Base-by-base conservation (phyloP, 73 alveolate species). In the Strombidium stylifer region DNA sequence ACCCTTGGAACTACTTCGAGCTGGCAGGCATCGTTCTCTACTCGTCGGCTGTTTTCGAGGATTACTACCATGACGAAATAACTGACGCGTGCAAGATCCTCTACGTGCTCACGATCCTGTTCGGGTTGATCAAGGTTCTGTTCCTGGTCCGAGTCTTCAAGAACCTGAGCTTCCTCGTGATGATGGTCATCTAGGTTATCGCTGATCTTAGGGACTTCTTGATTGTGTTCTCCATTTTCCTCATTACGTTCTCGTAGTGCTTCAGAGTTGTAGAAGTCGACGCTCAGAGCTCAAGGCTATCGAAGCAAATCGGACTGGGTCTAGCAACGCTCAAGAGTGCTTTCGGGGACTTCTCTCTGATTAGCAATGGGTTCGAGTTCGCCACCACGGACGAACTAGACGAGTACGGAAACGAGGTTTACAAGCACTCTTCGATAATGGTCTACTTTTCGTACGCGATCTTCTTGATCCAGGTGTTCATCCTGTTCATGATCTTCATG, bases 401-500 rank as follows among this genome's bases (percentile, higher is more conserved):
- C n/a, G n/a, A n/a, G n/a, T n/a, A n/a, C n/a, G n/a, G n/a, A n/a
- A n/a, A n/a, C n/a, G n/a, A n/a, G n/a, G n/a, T n/a, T n/a, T n/a
- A n/a, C n/a, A n/a, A n/a, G n/a, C n/a, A n/a, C n/a, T n/a, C n/a
- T n/a, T n/a, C n/a, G n/a, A n/a, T n/a, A n/a, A n/a, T n/a, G n/a
- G n/a, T n/a, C n/a, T n/a, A n/a, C n/a, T n/a, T n/a, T n/a, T n/a
- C n/a, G n/a, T n/a, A n/a, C n/a, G n/a, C n/a, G n/a, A n/a, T n/a
- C n/a, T n/a, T n/a, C n/a, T n/a, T n/a, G n/a, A n/a, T n/a, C n/a
- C n/a, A n/a, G n/a, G n/a, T n/a, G n/a, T n/a, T n/a, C n/a, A n/a
- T n/a, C n/a, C n/a, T n/a, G n/a, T n/a, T n/a, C n/a, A n/a, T n/a
- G 14, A 34, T 55, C 8, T 57, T 57, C 39, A 57, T 57, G 72